Conservation (phyloP, 768 basidiomycete species). For the Rhizopogon sp. region DNA sequence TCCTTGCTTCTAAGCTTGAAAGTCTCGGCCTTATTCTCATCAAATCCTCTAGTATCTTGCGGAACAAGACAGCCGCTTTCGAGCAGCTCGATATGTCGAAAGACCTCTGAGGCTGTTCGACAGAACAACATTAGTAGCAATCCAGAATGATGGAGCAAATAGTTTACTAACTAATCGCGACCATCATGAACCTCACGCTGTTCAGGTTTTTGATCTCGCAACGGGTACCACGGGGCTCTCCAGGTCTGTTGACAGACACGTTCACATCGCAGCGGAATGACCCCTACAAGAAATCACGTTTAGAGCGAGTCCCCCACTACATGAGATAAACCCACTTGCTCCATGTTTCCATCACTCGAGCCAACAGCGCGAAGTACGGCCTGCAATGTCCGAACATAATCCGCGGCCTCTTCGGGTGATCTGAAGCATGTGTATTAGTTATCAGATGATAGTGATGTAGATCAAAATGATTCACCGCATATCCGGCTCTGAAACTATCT, state of each 20-base stretch:
- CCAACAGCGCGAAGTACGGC: constrained; percentile 76
- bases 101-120: constrained; percentile 79
- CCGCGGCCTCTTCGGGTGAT: constrained; percentile 85
- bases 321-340: constrained; percentile 53
- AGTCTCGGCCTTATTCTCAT: constrained; percentile 78
- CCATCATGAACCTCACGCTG: constrained; percentile 77
- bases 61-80: constrained; percentile 37
- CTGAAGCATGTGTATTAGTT: constrained; percentile 17
- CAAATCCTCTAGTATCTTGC: constrained; percentile 91
- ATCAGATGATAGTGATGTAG: neutral
- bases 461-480: constrained; percentile 44
- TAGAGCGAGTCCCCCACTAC: constrained; percentile 1
- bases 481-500: constrained; percentile 94
- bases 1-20: constrained; percentile 85
- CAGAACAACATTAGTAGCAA: neutral
- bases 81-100: constrained; percentile 66
- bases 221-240: constrained; percentile 66
- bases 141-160: neutral
- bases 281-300: constrained; percentile 48
- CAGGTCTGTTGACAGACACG: constrained; percentile 76
- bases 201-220: constrained; percentile 98
- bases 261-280: constrained; percentile 95
- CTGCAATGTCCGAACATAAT: constrained; percentile 82
- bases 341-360: constrained; percentile 95
- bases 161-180: constrained; percentile 68